Base-by-base conservation (phyloP, 2,329 filamentous ascomycete genomes). In the Colletotrichum sojae region DNA sequence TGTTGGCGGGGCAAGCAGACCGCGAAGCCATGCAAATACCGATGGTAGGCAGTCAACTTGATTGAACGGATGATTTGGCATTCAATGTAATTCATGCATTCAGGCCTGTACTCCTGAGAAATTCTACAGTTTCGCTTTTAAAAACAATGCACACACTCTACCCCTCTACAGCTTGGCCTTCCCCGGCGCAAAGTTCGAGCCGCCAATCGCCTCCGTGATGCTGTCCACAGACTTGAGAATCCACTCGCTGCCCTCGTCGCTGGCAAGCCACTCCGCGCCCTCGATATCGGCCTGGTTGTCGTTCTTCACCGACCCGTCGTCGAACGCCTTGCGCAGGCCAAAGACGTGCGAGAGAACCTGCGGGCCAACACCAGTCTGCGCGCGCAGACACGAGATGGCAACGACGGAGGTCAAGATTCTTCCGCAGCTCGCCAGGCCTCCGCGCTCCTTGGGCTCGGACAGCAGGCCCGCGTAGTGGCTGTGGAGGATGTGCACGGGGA, bases 301-400 rank as follows among this genome's bases (percentile, higher is more conserved):
- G 10, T 71, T 73, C 72, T 73, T 74, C 80, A 85, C 86, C 20
- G 82, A 83, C 1, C 91, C 92, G 78, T 94, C 90, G 71, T 92
- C 89, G 59, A 92, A 85, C 1, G 89, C 92, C 83, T 96, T 96
- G 67, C 92, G 81, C 79, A 97, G 77, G 0, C 94, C 94, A 81
- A 94, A 95, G 0, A 96, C 85, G 79, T 97, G 94, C 73, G 91
- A 94, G 18, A 92, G 81, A 13, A 97, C 92, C 83, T 96, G 94
- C 1, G 93, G 94, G 0, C 90, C 94, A 0, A 96, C 94, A 0
- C 94, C 94, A 10, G 91, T 92, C 84, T 96, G 94, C 52, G 93
- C 88, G 4, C 94, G 82, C 77, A 97, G 78, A 75, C 92, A 94
- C 5, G 92, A 85, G 36, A 97, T 86, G 0, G 92, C 94, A 5